Conservation (phyloP, 305 asterid species). For the Solanum chacoense region DNA sequence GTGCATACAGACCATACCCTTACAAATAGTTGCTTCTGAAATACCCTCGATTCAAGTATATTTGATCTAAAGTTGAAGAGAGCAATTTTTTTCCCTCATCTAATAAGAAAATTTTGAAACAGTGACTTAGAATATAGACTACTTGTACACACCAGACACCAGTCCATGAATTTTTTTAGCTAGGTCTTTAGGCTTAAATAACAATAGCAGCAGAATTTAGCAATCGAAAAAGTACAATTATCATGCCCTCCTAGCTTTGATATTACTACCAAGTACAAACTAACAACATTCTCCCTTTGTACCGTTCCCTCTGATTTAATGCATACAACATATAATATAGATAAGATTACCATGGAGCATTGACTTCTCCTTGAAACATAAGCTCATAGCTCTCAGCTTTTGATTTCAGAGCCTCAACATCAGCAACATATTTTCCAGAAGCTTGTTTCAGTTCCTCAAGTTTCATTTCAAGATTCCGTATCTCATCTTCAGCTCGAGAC, state of each 20-base stretch:
- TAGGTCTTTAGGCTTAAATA: neutral
- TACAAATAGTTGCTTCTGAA: neutral
- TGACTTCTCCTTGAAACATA: conserved; percentile 62
- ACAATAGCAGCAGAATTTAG: neutral
- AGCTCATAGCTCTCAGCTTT: conserved; percentile 56
- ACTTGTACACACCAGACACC: neutral
- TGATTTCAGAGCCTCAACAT: conserved; percentile 33
- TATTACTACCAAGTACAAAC: neutral
- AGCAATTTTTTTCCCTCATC: neutral
- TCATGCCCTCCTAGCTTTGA: neutral
- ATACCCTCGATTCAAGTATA: neutral
- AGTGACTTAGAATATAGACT: neutral
- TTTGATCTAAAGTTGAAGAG: neutral
- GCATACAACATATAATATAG: neutral
- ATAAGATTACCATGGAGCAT: conserved; percentile 54
- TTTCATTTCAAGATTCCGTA: conserved; percentile 43
- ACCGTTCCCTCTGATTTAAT: neutral
- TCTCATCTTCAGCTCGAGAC: conserved; percentile 34
- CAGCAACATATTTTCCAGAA: conserved; percentile 30
- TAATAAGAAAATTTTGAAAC: neutral
- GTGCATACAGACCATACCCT: neutral
- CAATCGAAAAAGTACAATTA: neutral
- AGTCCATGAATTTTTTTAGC: neutral
- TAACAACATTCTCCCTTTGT: neutral
- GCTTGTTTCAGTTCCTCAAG: conserved; percentile 47